Conservation (phyloP, 2,329 filamentous ascomycete genomes). For the Escovopsis sp. region DNA sequence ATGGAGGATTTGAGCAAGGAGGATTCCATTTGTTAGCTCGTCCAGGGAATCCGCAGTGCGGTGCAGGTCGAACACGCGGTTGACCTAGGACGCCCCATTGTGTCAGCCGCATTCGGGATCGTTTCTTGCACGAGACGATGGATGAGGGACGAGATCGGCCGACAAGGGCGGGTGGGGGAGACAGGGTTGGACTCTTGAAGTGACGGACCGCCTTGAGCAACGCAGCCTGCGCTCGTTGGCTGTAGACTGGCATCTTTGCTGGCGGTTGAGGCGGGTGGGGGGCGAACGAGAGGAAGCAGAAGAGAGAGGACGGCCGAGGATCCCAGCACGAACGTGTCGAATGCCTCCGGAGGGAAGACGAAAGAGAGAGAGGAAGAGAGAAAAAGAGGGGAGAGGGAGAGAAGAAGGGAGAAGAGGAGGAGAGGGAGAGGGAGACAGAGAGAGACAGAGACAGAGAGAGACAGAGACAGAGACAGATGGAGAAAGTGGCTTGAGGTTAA, state of each 20-base stretch:
- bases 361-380: too few species aligned
- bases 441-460: too few species aligned
- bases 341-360: too few species aligned
- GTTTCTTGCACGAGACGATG: not conserved
- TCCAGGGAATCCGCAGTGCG: conserved; percentile 32
- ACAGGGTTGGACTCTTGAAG: too few species aligned
- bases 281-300: not conserved
- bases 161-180: not conserved
- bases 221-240: conserved; percentile 32
- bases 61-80: conserved; percentile 28
- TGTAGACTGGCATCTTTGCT: conserved; percentile 25
- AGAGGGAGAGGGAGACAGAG: too few species aligned
- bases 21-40: conserved; percentile 36
- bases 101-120: not conserved
- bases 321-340: not conserved
- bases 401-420: too few species aligned
- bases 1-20: conserved; percentile 40
- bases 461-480: too few species aligned
- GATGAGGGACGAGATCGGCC: conserved; percentile 1
- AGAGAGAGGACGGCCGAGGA: too few species aligned
- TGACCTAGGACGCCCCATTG: conserved; percentile 11
- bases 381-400: too few species aligned
- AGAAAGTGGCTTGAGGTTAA: not conserved
- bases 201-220: conserved; percentile 41
- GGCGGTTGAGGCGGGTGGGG: not conserved